These are phyloP conservation scores for Barnettozyma californica DNA, from an alignment of 805 yeast genomes.

Conservation along the genomic window DNA sequence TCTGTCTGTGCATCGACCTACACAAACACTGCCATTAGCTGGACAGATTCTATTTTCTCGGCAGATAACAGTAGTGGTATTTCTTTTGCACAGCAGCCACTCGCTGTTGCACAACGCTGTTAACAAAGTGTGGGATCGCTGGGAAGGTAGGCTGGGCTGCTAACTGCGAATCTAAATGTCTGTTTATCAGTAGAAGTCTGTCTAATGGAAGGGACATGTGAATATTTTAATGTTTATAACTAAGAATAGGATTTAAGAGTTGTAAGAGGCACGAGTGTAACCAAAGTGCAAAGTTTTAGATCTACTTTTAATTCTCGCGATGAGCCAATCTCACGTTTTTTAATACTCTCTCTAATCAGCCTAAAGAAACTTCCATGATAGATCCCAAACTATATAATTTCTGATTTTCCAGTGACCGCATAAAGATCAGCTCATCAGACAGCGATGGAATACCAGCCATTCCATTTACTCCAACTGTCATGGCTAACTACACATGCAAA, in stretches of 20 bases:
- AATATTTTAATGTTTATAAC: too few species aligned
- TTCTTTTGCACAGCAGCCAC: background rate
- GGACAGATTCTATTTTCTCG: background rate
- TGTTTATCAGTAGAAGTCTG: slow-evolving; percentile 6
- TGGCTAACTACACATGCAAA: too few species aligned
- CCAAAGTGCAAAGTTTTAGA: background rate
- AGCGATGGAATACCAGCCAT: too few species aligned
- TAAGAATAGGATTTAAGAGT: background rate
- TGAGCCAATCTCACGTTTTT: slow-evolving; percentile 1
- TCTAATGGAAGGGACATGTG: slow-evolving; percentile 8
- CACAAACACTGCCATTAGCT: too few species aligned
- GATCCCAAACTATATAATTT: too few species aligned
- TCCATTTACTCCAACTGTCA: background rate
- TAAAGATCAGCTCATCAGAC: too few species aligned
- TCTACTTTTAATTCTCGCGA: background rate
- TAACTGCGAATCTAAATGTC: slow-evolving; percentile 2
- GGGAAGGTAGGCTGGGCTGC: slow-evolving; percentile 6
- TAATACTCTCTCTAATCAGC: background rate
- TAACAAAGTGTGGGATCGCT: slow-evolving; percentile 6
- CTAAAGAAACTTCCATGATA: too few species aligned
- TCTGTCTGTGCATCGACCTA: too few species aligned
- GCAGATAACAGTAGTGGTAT: background rate
- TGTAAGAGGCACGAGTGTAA: background rate
- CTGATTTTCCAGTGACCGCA: too few species aligned
- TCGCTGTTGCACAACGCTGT: background rate